These are phyloP conservation scores for Talaromyces marneffei DNA, from an alignment of 2,329 filamentous ascomycete genomes.

Conservation along the genomic window DNA sequence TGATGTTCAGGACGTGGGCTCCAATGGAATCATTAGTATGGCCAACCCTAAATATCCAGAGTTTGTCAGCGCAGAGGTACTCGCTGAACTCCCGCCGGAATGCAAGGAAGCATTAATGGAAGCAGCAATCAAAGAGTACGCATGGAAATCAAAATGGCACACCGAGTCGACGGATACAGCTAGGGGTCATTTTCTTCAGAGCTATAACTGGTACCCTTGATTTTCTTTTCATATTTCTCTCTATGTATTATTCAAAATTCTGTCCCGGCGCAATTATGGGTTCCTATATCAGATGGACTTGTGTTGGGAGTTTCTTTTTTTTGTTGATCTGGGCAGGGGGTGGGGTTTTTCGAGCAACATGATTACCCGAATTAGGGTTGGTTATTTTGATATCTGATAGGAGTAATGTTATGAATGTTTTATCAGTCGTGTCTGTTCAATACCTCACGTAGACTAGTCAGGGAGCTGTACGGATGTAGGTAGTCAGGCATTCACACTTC, in stretches of 20 bases:
- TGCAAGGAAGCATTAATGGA: conserved; percentile 68
- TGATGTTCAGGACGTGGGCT: conserved; percentile 35
- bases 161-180: conserved; percentile 56
- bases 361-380: neutral
- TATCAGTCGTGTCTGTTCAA: neutral
- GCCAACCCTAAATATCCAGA: conserved; percentile 31
- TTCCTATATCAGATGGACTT: neutral
- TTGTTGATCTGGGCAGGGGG: neutral
- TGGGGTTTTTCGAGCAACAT: neutral
- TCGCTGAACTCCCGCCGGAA: conserved; percentile 40
- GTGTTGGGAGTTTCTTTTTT: neutral
- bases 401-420: neutral
- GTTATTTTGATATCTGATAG: neutral
- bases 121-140: conserved; percentile 57
- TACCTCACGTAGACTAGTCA: neutral
- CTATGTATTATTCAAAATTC: neutral
- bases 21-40: conserved; percentile 37
- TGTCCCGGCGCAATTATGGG: conserved; percentile 3
- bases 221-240: conserved; percentile 11
- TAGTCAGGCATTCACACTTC: neutral
- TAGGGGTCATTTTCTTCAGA: conserved; percentile 29
- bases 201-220: conserved; percentile 38
- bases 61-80: conserved; percentile 36
- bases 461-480: too few relatives aligned
- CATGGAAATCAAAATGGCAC: conserved; percentile 72